Percentiles rank a stretch among this genome's conserved stretches.
Evolutionary conservation across 2,329 filamentous ascomycete genomes (phyloP).

Genomic region (Verticillium zaregamsianum): DNA sequence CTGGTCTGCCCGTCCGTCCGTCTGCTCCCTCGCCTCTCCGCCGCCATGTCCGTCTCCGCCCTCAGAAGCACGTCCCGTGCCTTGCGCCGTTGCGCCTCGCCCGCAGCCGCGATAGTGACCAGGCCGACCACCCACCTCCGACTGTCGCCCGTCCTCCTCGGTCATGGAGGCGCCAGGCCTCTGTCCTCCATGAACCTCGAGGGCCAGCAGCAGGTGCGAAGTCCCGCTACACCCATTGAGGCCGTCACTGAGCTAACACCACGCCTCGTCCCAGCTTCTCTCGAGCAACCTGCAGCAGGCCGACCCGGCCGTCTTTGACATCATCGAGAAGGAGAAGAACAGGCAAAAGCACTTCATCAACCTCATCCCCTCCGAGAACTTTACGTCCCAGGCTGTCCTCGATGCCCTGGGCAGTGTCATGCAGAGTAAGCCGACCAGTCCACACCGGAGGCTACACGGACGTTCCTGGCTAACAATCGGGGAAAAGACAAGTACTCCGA

Average conservation of each 20-base stretch:
- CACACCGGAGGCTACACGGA: neutral
- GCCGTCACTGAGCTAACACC: constrained; percentile 8
- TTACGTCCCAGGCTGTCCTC: constrained; percentile 87
- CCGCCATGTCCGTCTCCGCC: constrained; percentile 36
- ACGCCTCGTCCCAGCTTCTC: constrained; percentile 58
- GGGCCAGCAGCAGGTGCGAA: constrained; percentile 54
- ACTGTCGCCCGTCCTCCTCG: neutral
- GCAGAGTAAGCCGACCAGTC: constrained; percentile 64
- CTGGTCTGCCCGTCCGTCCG: neutral
- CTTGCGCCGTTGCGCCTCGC: constrained; percentile 29
- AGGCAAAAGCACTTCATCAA: constrained; percentile 99
- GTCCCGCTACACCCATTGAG: constrained; percentile 8
- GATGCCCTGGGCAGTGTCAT: constrained; percentile 91
- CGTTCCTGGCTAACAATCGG: constrained; percentile 23
- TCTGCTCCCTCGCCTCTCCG: constrained; percentile 2
- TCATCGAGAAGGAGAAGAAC: constrained; percentile 92
- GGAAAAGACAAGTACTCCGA: constrained; percentile 90
- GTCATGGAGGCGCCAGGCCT: constrained; percentile 23
- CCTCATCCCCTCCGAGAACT: constrained; percentile 92
- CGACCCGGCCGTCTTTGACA: constrained; percentile 82
- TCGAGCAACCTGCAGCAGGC: constrained; percentile 74
- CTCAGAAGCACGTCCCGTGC: constrained; percentile 45
- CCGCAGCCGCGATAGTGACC: neutral
- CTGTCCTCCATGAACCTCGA: constrained; percentile 47
- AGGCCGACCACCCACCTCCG: neutral